Conservation (phyloP, 768 basidiomycete genomes). For the Lentinula edodes region DNA sequence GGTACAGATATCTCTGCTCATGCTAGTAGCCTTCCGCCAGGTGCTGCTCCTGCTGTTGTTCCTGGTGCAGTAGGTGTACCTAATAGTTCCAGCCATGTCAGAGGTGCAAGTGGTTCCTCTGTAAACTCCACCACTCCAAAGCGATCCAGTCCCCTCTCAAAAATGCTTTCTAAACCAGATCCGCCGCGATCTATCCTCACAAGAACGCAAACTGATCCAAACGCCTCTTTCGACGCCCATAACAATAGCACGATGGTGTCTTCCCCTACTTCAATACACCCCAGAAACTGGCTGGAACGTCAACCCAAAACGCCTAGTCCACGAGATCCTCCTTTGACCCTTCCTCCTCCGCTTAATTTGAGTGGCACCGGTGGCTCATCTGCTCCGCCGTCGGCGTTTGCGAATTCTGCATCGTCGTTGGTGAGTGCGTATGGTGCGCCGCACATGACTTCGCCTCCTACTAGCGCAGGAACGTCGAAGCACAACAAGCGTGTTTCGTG, state of each 20-base stretch:
- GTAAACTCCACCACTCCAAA: neutral
- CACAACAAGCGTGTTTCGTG: neutral
- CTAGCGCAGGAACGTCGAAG: neutral
- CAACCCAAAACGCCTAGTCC: constrained; percentile 4
- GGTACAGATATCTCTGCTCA: constrained; percentile 21
- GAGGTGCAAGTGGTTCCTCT: neutral
- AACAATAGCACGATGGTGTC: neutral
- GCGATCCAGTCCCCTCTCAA: neutral
- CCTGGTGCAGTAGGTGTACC: neutral
- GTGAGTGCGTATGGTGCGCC: neutral
- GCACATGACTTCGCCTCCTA: neutral
- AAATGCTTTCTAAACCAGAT: neutral
- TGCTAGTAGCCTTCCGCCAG: neutral
- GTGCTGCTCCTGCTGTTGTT: constrained; percentile 1
- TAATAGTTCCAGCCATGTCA: neutral
- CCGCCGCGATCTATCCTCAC: neutral
- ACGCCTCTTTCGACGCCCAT: neutral
- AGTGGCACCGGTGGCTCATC: neutral
- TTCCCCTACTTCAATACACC: neutral
- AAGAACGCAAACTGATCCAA: neutral
- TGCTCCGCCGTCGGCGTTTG: neutral
- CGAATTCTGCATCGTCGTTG: constrained; percentile 2
- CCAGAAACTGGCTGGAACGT: constrained; percentile 6
- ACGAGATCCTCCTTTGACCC: neutral
- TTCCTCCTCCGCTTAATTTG: neutral